Percentiles rank a stretch among this genome's conserved stretches.
Evolutionary conservation across 306 rosid genomes (phyloP).

Genomic region (Vicia villosa): DNA sequence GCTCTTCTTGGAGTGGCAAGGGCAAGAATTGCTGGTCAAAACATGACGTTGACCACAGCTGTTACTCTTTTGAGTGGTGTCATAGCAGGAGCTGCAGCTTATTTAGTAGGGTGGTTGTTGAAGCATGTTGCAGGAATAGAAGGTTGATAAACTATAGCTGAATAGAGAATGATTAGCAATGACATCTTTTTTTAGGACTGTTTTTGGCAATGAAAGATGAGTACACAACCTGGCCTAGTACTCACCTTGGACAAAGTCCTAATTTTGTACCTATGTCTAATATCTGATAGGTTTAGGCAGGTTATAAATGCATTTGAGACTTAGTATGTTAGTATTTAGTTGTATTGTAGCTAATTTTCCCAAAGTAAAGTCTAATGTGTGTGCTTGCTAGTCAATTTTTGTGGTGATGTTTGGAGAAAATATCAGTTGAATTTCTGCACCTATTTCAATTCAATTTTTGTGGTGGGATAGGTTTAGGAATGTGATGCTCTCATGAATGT

Average conservation of each 20-base stretch:
- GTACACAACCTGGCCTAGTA: not conserved
- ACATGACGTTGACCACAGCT: slow-evolving; percentile 41
- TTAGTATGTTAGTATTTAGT: not conserved
- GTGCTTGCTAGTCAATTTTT: not conserved
- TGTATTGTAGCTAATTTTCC: not conserved
- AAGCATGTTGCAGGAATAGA: slow-evolving; percentile 46
- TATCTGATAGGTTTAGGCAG: slow-evolving; percentile 7
- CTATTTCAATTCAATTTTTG: too few species aligned
- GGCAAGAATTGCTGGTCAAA: slow-evolving; percentile 56
- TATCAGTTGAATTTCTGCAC: not conserved
- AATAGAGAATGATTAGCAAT: slow-evolving; percentile 9
- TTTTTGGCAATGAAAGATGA: slow-evolving; percentile 15
- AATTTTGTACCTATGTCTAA: slow-evolving; percentile 7
- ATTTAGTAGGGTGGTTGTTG: slow-evolving; percentile 53
- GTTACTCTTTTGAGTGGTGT: slow-evolving; percentile 52
- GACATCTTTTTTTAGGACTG: not conserved
- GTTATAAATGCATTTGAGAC: slow-evolving; percentile 12
- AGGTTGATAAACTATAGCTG: slow-evolving; percentile 26
- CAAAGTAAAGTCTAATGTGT: not conserved
- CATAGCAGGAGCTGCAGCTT: slow-evolving; percentile 60
- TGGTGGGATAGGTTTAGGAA: too few species aligned
- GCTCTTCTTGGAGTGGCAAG: slow-evolving; percentile 54
- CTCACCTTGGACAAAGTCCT: slow-evolving; percentile 13
- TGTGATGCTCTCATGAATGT: too few species aligned
- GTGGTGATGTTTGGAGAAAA: not conserved